phyloP scores from a whole-genome alignment of 2,329 filamentous ascomycete genomes.

The Exophiala sp. region DNA sequence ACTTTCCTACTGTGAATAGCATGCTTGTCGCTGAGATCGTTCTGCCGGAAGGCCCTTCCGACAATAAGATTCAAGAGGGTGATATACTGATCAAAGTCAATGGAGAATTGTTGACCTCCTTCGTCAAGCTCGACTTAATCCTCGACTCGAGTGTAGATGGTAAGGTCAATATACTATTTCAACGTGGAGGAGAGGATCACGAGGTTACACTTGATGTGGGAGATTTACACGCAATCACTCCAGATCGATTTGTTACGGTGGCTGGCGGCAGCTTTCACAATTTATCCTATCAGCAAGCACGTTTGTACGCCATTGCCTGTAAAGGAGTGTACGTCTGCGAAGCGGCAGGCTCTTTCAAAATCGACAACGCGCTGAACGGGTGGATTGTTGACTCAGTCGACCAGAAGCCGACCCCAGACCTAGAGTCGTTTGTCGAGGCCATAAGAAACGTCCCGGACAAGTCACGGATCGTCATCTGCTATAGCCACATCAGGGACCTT shows the following conservation, averaged over 20 bases:
- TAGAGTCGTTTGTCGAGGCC: conserved; percentile 85
- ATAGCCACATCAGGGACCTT: conserved; percentile 90
- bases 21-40: conserved; percentile 97
- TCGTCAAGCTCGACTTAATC: conserved; percentile 85
- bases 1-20: conserved; percentile 89
- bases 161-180: conserved; percentile 75
- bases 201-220: conserved; percentile 81
- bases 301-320: conserved; percentile 86
- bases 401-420: conserved; percentile 82
- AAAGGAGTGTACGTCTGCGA: conserved; percentile 95
- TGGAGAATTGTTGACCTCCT: conserved; percentile 86
- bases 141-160: conserved; percentile 81
- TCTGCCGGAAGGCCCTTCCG: conserved; percentile 82
- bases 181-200: conserved; percentile 82
- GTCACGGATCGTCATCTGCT: conserved; percentile 85
- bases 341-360: conserved; percentile 88
- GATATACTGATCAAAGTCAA: conserved; percentile 94
- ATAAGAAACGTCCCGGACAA: conserved; percentile 80
- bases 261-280: conserved; percentile 94
- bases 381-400: conserved; percentile 93
- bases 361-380: conserved; percentile 84
- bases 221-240: conserved; percentile 90
- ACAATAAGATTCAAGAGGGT: conserved; percentile 85
- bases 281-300: conserved; percentile 95
- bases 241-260: conserved; percentile 91